These are phyloP conservation scores for Beauveria sp. DNA, from an alignment of 2,329 filamentous ascomycete genomes.

Conservation along the genomic window DNA sequence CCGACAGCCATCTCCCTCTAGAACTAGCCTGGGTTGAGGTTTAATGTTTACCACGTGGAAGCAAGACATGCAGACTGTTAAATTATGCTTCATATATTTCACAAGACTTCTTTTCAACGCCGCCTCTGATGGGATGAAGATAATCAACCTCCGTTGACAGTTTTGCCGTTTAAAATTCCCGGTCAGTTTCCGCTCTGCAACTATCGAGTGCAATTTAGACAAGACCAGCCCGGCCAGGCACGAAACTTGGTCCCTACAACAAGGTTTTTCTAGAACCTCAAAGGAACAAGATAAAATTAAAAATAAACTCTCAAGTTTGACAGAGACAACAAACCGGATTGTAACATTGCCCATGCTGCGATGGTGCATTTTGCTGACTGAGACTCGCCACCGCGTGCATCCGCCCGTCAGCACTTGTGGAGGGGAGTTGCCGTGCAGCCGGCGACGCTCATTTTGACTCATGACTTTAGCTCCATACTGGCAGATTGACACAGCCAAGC, in stretches of 20 bases:
- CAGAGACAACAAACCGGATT: background rate
- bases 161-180: no score
- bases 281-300: background rate
- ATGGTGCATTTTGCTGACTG: constrained; percentile 8
- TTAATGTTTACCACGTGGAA: constrained; percentile 4
- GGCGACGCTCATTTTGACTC: background rate
- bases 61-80: constrained; percentile 1
- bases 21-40: background rate
- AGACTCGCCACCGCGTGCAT: background rate
- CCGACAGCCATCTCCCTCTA: background rate
- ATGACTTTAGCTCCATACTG: background rate
- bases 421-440: background rate
- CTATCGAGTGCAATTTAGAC: background rate
- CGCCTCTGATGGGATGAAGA: background rate
- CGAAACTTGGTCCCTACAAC: background rate
- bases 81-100: background rate
- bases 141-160: background rate
- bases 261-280: background rate
- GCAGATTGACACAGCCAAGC: background rate
- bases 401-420: constrained; percentile 8
- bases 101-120: background rate
- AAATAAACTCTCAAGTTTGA: background rate
- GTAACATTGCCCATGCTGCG: constrained; percentile 1
- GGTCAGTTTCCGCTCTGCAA: background rate
- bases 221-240: background rate